Conservation (phyloP, 2,329 filamentous ascomycete genomes). For the Botrytis cinerea region DNA sequence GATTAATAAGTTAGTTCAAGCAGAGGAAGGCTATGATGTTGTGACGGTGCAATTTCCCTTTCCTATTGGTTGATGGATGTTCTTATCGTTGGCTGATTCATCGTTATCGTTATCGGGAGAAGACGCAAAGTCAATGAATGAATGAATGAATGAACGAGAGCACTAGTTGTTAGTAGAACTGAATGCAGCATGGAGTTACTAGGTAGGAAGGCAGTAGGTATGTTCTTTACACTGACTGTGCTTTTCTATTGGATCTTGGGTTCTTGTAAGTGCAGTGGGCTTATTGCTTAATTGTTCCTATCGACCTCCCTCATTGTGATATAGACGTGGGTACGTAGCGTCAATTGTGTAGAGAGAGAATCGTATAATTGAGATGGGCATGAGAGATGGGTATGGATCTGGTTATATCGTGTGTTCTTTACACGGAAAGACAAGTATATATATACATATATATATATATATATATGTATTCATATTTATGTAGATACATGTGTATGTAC, state of each 20-base stretch:
- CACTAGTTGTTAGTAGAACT: neutral
- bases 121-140: neutral
- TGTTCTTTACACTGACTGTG: no score
- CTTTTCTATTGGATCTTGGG: neutral
- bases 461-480: neutral
- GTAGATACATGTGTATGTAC: no score
- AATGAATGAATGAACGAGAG: neutral
- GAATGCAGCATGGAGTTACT: neutral
- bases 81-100: constrained; percentile 7
- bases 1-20: neutral
- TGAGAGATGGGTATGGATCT: neutral
- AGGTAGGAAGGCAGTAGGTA: no score
- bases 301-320: no score
- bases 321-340: neutral
- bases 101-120: constrained; percentile 15
- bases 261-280: neutral
- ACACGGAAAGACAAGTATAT: neutral
- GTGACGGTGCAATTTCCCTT: neutral
- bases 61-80: neutral
- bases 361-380: neutral
- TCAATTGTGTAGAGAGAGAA: neutral
- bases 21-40: neutral
- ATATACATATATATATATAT: neutral
- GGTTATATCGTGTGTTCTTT: neutral
- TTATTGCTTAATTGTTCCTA: neutral